Conservation (phyloP, 495 filamentous ascomycete species). For the Podospora sp. region DNA sequence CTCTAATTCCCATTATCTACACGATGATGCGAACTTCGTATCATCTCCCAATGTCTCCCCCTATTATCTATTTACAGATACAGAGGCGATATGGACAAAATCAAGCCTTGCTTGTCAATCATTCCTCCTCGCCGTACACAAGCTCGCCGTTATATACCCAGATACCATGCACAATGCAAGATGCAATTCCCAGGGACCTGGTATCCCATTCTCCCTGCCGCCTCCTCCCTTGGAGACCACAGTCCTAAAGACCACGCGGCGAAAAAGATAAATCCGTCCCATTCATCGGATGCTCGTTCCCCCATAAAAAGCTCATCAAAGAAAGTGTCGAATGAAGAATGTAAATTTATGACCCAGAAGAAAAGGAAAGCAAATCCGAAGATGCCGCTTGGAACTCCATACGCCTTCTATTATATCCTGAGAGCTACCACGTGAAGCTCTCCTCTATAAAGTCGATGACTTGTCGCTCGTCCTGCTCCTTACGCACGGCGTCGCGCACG, state of each 20-base stretch:
- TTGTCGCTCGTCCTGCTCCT: conserved; percentile 61
- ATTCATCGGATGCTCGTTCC: neutral
- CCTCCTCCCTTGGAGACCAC: neutral
- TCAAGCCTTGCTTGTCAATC: neutral
- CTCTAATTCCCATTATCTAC: neutral
- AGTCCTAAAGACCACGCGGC: neutral
- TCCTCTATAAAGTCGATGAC: conserved; percentile 83
- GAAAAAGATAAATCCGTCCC: neutral
- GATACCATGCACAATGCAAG: neutral
- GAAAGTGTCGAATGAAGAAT: neutral
- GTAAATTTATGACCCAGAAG: conserved; percentile 4
- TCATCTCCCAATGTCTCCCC: neutral
- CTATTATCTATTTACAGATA: neutral
- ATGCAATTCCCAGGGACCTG: neutral
- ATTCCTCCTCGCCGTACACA: neutral
- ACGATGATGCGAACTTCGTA: neutral
- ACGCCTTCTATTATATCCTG: neutral
- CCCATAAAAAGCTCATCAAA: neutral
- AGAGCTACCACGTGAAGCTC: conserved; percentile 77
- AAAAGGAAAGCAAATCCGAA: neutral
- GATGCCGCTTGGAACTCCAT: neutral
- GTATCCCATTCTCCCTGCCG: neutral
- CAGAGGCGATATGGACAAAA: neutral
- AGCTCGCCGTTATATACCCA: neutral
- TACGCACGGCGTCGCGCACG: conserved; percentile 72